phyloP scores from a whole-genome alignment of 1,139 yeast genomes.

The Pneumocystis sp. region DNA sequence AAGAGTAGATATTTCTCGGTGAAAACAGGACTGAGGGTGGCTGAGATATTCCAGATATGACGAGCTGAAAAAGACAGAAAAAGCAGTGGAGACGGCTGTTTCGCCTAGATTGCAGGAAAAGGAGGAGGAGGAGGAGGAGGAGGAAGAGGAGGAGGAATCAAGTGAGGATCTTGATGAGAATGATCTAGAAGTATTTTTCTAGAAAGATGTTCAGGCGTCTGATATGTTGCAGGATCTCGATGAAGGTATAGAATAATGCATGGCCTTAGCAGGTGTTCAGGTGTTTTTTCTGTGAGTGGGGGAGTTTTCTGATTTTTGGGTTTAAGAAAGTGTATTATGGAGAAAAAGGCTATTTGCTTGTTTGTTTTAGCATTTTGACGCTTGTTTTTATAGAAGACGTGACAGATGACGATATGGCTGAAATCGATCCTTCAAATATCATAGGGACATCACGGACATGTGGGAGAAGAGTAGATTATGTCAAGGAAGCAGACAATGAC shows the following conservation, averaged over 20 bases:
- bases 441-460: neutral
- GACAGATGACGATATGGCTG: neutral
- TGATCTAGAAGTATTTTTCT: neutral
- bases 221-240: neutral
- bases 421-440: neutral
- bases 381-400: neutral
- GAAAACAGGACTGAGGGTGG: neutral
- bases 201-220: neutral
- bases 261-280: neutral
- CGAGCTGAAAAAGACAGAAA: neutral
- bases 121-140: neutral
- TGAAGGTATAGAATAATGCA: neutral
- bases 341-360: neutral
- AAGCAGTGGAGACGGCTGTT: neutral
- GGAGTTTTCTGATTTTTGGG: neutral
- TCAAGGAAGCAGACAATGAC: neutral
- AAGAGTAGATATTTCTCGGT: neutral
- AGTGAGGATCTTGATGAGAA: neutral
- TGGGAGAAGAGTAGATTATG: neutral
- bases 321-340: neutral
- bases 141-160: neutral
- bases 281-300: no score
- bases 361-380: neutral
- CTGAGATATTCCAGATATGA: neutral
- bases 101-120: neutral